Evolutionary conservation across 805 yeast genomes (phyloP).

Genomic region (Saturnispora mendoncae): DNA sequence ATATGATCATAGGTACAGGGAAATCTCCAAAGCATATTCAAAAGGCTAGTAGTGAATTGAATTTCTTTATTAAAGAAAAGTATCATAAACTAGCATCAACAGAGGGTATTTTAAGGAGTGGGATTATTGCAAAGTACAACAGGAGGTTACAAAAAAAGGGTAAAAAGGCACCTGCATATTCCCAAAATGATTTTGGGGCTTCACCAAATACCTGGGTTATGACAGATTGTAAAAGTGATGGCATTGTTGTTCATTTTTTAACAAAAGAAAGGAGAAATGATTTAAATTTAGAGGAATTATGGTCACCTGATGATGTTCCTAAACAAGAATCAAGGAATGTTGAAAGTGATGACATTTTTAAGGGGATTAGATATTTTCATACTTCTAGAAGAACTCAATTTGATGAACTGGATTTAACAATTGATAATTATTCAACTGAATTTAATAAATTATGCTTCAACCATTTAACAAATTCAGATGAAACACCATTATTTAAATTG

Average conservation of each 20-base stretch:
- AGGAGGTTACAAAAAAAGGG: constrained; percentile 48
- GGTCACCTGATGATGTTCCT: constrained; percentile 28
- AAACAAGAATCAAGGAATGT: constrained; percentile 11
- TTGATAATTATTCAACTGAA: constrained; percentile 15
- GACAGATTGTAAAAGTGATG: constrained; percentile 57
- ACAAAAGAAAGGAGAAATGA: constrained; percentile 60
- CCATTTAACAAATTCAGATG: constrained; percentile 18
- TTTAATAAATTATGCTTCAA: constrained; percentile 14
- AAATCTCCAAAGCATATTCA: constrained; percentile 67
- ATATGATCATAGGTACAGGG: constrained; percentile 65
- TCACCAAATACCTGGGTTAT: constrained; percentile 73
- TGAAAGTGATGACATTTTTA: constrained; percentile 35
- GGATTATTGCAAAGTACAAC: constrained; percentile 41
- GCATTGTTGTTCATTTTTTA: constrained; percentile 61
- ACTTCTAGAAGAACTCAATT: constrained; percentile 21
- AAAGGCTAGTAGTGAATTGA: constrained; percentile 56
- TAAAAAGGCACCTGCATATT: constrained; percentile 42
- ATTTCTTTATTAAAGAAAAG: constrained; percentile 47
- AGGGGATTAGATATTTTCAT: constrained; percentile 39
- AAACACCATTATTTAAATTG: constrained; percentile 16
- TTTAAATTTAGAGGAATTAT: constrained; percentile 63
- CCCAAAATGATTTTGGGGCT: constrained; percentile 49
- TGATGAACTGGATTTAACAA: constrained; percentile 11
- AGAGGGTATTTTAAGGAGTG: constrained; percentile 65
- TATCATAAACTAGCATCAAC: constrained; percentile 39